Percentiles rank a stretch among this genome's conserved stretches.
phyloP scores from a whole-genome alignment of 78 protist species.

The Pigoraptor vietnamica region DNA sequence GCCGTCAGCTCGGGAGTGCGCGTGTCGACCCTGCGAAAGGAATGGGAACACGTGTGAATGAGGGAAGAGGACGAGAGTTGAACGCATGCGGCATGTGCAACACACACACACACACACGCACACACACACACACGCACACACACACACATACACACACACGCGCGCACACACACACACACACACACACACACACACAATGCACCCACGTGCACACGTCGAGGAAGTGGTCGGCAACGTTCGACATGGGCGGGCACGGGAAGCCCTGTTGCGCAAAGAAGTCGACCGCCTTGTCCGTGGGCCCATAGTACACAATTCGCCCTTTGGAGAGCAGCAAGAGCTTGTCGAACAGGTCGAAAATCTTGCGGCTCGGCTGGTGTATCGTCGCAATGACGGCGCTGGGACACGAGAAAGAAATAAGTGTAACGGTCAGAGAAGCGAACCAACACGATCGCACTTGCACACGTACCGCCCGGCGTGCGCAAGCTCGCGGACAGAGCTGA shows the following conservation, averaged over 20 bases:
- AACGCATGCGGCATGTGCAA: too few species aligned
- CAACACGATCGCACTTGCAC: not conserved
- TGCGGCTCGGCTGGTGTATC: conserved; percentile 76
- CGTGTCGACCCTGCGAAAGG: not conserved
- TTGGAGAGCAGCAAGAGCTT: conserved; percentile 53
- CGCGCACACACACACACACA: not conserved
- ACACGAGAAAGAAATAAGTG: not conserved
- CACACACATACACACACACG: conserved; percentile 8
- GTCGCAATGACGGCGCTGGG: not conserved
- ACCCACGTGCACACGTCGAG: not conserved
- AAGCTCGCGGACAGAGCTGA: not conserved
- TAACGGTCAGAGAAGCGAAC: not conserved
- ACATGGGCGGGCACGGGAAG: not conserved
- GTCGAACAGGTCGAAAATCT: conserved; percentile 51
- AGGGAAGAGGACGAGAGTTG: too few species aligned
- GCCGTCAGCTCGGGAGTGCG: not conserved
- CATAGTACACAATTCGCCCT: conserved; percentile 58
- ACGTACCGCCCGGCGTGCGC: not conserved
- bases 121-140: too few species aligned
- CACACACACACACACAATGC: too few species aligned
- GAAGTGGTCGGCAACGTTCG: conserved; percentile 5
- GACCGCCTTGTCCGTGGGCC: conserved; percentile 10
- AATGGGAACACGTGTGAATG: not conserved
- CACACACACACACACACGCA: too few species aligned
- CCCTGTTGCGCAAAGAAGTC: not conserved